Conservation (phyloP, 129 eudicot genomes). For the Calendula officinalis region DNA sequence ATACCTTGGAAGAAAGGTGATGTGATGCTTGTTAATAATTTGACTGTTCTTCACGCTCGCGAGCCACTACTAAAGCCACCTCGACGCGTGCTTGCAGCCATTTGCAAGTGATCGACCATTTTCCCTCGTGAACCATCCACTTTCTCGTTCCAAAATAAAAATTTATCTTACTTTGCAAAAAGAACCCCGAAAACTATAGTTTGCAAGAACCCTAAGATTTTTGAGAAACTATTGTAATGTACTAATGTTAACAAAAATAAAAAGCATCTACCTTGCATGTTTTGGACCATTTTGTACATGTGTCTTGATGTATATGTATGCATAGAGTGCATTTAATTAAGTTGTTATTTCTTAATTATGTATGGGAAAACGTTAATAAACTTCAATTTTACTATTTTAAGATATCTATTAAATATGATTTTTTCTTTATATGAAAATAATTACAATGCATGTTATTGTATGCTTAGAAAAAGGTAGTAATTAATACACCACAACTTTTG, state of each 20-base stretch:
- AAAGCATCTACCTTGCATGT: not conserved
- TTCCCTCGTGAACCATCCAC: not conserved
- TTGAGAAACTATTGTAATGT: not conserved
- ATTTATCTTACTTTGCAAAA: conserved; percentile 8
- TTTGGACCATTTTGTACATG: not conserved
- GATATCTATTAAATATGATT: too few species aligned
- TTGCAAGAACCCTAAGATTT: not conserved
- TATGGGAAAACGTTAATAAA: too few species aligned
- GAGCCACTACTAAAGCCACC: conserved; percentile 28
- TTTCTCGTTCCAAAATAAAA: not conserved
- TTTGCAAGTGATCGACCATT: conserved; percentile 27
- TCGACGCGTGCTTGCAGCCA: conserved; percentile 26
- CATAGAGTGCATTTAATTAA: too few species aligned
- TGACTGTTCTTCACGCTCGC: conserved; percentile 16
- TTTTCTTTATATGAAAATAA: too few species aligned
- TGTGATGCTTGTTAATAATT: conserved; percentile 15
- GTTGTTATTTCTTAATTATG: too few species aligned
- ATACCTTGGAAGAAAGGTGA: conserved; percentile 28
- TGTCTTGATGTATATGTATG: not conserved
- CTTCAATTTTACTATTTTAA: too few species aligned
- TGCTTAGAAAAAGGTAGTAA: too few species aligned
- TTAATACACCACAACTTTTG: too few species aligned
- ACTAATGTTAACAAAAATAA: not conserved
- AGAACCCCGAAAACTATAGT: not conserved
- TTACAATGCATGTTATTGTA: too few species aligned